A percentile compares a stretch with the other conserved stretches of the same genome.
Conservation (phyloP, 345 rosid genomes). For the Populus tremula region DNA sequence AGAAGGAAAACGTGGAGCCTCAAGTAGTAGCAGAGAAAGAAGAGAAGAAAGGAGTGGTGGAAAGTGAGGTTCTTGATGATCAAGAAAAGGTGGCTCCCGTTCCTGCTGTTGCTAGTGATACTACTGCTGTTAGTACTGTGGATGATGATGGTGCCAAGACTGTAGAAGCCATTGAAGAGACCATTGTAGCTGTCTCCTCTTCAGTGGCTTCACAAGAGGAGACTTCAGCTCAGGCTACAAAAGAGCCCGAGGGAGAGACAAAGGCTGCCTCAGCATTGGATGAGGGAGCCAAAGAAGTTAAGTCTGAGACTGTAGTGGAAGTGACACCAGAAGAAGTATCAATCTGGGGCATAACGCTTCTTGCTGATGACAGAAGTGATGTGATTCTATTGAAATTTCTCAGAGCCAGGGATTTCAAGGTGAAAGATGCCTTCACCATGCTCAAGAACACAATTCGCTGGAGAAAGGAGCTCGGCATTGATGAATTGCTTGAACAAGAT, state of each 20-base stretch:
- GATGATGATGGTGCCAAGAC: slow-evolving; percentile 33
- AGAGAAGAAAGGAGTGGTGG: background rate
- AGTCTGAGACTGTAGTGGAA: background rate
- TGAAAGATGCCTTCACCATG: slow-evolving; percentile 28
- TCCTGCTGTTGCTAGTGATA: background rate
- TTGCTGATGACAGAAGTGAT: slow-evolving; percentile 32
- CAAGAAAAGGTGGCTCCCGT: background rate
- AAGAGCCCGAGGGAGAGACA: slow-evolving; percentile 4
- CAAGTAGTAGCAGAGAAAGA: background rate
- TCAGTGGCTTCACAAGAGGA: slow-evolving; percentile 17
- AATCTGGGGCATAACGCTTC: slow-evolving; percentile 25
- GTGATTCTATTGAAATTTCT: slow-evolving; percentile 30
- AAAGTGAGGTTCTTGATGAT: background rate
- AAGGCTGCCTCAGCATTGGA: background rate
- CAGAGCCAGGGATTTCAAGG: slow-evolving; percentile 28
- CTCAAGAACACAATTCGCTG: slow-evolving; percentile 28
- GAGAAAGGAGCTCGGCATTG: slow-evolving; percentile 34
- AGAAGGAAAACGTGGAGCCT: slow-evolving; percentile 1
- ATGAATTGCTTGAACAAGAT: slow-evolving; percentile 26
- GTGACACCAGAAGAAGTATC: slow-evolving; percentile 3
- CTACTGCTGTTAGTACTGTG: background rate
- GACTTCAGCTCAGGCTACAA: background rate
- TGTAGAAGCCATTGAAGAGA: slow-evolving; percentile 31
- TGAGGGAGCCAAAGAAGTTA: background rate
- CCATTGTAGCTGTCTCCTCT: slow-evolving; percentile 26